Evolutionary conservation across 1,139 yeast genomes (phyloP).

Genomic region (Debaryomycetaceae sp.): DNA sequence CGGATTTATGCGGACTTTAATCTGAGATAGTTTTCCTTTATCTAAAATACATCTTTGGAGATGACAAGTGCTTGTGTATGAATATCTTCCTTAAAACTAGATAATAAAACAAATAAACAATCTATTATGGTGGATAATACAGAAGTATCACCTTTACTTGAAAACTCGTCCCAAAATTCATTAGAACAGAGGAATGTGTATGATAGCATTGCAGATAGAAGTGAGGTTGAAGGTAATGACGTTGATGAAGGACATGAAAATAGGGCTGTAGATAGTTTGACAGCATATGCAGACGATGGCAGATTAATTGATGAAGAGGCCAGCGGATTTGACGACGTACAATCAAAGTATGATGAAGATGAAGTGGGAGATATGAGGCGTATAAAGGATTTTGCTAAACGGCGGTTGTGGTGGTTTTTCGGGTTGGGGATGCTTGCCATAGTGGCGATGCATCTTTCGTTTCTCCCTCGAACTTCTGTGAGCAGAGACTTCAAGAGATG

Average conservation of each 20-base stretch:
- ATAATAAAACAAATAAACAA: too few species aligned
- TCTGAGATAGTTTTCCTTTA: too few species aligned
- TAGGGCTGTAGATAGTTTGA: background rate
- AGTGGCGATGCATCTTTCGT: constrained; percentile 62
- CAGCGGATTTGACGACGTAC: background rate
- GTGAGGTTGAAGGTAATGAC: background rate
- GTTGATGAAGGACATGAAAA: background rate
- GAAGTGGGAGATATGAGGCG: background rate
- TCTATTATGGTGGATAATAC: background rate
- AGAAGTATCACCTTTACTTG: background rate
- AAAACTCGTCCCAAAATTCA: background rate
- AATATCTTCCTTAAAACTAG: too few species aligned
- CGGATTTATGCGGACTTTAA: too few species aligned
- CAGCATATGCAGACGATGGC: background rate
- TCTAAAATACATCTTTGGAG: too few species aligned
- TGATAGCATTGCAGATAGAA: background rate
- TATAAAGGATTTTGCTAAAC: constrained; percentile 19
- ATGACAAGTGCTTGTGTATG: too few species aligned
- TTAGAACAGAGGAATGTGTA: background rate
- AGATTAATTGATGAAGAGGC: background rate
- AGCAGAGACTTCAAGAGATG: constrained; percentile 78
- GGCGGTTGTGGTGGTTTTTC: constrained; percentile 51
- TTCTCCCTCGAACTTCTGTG: constrained; percentile 82
- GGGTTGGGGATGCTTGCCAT: constrained; percentile 53
- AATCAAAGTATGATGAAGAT: constrained; percentile 1